Evolutionary conservation across 768 basidiomycete genomes (phyloP).

Genomic region (Podaxis mareebaensis): DNA sequence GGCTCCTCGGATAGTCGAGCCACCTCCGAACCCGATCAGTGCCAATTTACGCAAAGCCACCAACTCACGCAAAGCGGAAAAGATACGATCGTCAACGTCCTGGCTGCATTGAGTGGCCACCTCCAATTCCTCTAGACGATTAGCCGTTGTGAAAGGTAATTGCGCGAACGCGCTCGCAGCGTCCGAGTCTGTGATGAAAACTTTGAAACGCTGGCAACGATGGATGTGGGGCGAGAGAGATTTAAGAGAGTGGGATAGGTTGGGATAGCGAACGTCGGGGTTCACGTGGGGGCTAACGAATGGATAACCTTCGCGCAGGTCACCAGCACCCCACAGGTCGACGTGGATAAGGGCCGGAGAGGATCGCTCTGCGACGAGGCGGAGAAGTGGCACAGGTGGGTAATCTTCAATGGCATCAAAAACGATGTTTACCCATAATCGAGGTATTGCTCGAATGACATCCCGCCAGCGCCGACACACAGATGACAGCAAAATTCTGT

Average conservation of each 20-base stretch:
- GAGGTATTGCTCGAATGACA: background rate
- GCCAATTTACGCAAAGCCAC: constrained; percentile 7
- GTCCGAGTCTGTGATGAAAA: background rate
- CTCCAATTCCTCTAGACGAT: background rate
- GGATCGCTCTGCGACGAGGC: constrained; percentile 1
- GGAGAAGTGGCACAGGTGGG: constrained; percentile 5
- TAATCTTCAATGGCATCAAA: constrained; percentile 1
- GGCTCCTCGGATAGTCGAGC: constrained; percentile 1
- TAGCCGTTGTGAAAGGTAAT: constrained; percentile 3
- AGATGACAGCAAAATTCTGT: constrained; percentile 5
- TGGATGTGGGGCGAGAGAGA: constrained; percentile 3
- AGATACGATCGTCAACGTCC: background rate
- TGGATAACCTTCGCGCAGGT: background rate
- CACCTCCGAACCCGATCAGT: background rate
- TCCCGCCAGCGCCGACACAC: constrained; percentile 11
- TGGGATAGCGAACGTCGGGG: background rate
- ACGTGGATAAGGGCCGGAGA: background rate
- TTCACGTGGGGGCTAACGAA: background rate
- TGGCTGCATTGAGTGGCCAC: constrained; percentile 9
- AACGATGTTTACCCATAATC: constrained; percentile 5
- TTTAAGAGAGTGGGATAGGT: background rate
- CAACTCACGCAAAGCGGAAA: background rate
- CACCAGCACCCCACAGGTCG: constrained; percentile 3
- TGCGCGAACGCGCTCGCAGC: background rate
- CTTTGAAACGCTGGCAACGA: constrained; percentile 2